Conservation (phyloP, 345 rosid species). For the Linum trigynum region DNA sequence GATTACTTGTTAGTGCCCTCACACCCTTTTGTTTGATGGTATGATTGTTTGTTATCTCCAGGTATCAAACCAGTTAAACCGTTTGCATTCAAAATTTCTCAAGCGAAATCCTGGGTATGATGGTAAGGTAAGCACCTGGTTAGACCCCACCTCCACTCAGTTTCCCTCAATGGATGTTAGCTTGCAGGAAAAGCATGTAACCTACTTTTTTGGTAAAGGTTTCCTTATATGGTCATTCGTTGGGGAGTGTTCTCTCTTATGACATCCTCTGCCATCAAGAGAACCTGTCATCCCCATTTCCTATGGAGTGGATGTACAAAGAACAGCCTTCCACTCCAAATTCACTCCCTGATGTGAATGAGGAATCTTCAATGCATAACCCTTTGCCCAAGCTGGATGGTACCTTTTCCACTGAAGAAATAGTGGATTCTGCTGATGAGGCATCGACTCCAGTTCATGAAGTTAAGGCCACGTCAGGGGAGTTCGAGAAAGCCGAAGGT, state of each 20-base stretch:
- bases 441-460: constrained; percentile 22
- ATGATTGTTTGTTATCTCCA: constrained; percentile 17
- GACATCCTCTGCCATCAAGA: constrained; percentile 98
- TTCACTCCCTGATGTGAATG: constrained; percentile 17
- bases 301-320: constrained; percentile 63
- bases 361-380: constrained; percentile 22
- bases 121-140: constrained; percentile 65
- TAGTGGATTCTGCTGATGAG: constrained; percentile 20
- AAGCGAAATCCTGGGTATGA: constrained; percentile 87
- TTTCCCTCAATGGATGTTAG: constrained; percentile 12
- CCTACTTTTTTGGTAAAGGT: constrained; percentile 35
- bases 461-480: constrained; percentile 15
- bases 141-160: constrained; percentile 4
- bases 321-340: constrained; percentile 34
- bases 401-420: constrained; percentile 17
- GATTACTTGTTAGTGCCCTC: background rate
- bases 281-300: constrained; percentile 67
- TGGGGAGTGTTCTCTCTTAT: constrained; percentile 96
- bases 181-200: background rate
- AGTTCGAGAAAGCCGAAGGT: constrained; percentile 27
- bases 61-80: constrained; percentile 87
- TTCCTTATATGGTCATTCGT: constrained; percentile 90
- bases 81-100: constrained; percentile 62
- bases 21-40: background rate
- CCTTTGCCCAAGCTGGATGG: constrained; percentile 21